These are phyloP conservation scores for Luzula sylvatica DNA, from an alignment of 176 grass and related monocot genomes.

Conservation along the genomic window DNA sequence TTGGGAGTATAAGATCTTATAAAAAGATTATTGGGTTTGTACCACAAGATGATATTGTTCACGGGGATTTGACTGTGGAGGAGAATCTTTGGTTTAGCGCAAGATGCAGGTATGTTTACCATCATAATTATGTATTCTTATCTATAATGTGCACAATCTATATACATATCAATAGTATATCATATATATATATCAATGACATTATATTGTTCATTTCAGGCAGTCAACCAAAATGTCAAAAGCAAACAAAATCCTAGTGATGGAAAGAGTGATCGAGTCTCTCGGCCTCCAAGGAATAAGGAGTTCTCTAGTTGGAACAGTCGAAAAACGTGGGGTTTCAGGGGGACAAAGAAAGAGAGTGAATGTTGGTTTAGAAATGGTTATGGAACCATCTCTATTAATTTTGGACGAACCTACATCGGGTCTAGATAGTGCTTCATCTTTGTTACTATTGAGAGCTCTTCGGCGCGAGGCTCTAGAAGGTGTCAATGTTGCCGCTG, in stretches of 20 bases:
- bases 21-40: slow-evolving; percentile 97
- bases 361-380: slow-evolving; percentile 93
- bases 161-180: too few species aligned
- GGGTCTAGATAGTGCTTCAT: slow-evolving; percentile 83
- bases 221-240: slow-evolving; percentile 38
- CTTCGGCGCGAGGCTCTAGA: slow-evolving; percentile 75
- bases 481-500: slow-evolving; percentile 79
- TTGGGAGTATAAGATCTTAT: slow-evolving; percentile 55
- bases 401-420: slow-evolving; percentile 98
- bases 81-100: slow-evolving; percentile 98
- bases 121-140: too few species aligned
- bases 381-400: slow-evolving; percentile 87
- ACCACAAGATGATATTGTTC: slow-evolving; percentile 91
- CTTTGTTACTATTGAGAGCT: slow-evolving; percentile 63
- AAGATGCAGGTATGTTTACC: slow-evolving; percentile 77
- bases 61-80: slow-evolving; percentile 88
- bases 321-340: slow-evolving; percentile 88
- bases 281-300: slow-evolving; percentile 70
- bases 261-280: slow-evolving; percentile 87
- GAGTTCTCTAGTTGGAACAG: slow-evolving; percentile 71
- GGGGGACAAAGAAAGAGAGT: slow-evolving; percentile 86
- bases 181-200: background rate
- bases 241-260: slow-evolving; percentile 56
- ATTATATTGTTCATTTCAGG: slow-evolving; percentile 22
- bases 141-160: too few species aligned